Evolutionary conservation across 495 filamentous ascomycete genomes (phyloP).

Genomic region (Letharia lupina): DNA sequence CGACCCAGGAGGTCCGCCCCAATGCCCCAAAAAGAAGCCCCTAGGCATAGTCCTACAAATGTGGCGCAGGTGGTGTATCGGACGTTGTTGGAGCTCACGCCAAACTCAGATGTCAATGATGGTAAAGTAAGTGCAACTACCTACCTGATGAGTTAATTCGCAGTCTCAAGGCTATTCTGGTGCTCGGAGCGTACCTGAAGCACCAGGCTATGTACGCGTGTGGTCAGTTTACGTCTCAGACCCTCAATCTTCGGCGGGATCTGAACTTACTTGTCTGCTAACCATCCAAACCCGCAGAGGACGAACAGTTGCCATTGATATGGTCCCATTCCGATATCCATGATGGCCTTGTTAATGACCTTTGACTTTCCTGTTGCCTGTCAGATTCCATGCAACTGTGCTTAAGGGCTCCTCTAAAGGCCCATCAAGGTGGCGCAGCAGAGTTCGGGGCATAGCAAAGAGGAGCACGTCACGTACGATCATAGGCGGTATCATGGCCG

Average conservation of each 20-base stretch:
- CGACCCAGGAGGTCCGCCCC: conserved; percentile 51
- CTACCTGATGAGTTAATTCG: conserved; percentile 24
- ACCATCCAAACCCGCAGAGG: conserved; percentile 77
- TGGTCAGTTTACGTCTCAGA: conserved; percentile 8
- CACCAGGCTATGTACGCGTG: not conserved
- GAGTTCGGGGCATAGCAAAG: not conserved
- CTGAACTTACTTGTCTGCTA: conserved; percentile 46
- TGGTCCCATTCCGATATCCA: conserved; percentile 76
- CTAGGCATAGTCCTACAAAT: conserved; percentile 49
- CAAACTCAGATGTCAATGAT: conserved; percentile 44
- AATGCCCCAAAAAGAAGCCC: conserved; percentile 53
- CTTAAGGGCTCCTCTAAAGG: not conserved
- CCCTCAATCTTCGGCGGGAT: not conserved
- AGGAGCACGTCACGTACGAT: conserved; percentile 39
- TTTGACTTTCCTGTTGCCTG: conserved; percentile 41
- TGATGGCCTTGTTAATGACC: conserved; percentile 52
- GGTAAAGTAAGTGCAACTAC: conserved; percentile 50
- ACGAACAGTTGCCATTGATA: conserved; percentile 78
- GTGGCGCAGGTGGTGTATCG: conserved; percentile 49
- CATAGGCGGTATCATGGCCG: conserved; percentile 44
- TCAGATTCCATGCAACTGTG: not conserved
- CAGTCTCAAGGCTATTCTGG: not conserved
- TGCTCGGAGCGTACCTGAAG: conserved; percentile 11
- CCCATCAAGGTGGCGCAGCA: not conserved
- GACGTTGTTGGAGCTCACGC: conserved; percentile 38